A percentile compares a stretch with the other conserved stretches of the same genome.
Evolutionary conservation across 169 alveolate species (phyloP).

Genomic region (Plasmodium yoelii): DNA sequence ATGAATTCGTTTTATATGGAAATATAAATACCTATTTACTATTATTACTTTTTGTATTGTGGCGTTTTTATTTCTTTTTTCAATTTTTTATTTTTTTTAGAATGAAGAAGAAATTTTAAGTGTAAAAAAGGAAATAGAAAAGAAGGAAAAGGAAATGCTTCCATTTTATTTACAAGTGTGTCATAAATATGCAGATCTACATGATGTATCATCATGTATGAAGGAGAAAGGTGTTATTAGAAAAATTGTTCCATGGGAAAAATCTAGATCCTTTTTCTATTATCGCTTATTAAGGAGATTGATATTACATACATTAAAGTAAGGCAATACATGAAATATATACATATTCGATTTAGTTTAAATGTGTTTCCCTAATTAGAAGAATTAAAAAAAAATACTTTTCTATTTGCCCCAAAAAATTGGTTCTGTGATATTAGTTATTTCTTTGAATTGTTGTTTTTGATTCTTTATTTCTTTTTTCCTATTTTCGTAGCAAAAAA

Average conservation of each 20-base stretch:
- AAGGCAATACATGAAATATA: conserved; percentile 6
- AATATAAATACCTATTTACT: no score
- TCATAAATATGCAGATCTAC: conserved; percentile 88
- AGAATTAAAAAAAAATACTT: no score
- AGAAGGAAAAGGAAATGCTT: conserved; percentile 76
- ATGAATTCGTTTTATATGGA: no score
- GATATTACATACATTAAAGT: conserved; percentile 78
- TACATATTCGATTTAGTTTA: no score
- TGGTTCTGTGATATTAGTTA: neutral
- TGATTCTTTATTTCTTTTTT: neutral
- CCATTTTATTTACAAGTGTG: conserved; percentile 86
- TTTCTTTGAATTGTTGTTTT: neutral
- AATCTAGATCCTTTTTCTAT: conserved; percentile 84
- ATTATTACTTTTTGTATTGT: no score
- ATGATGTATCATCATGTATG: conserved; percentile 90
- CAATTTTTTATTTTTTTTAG: conserved; percentile 36
- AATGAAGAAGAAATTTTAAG: conserved; percentile 33
- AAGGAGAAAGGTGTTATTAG: conserved; percentile 86
- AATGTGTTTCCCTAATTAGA: no score
- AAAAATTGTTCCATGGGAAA: conserved; percentile 86
- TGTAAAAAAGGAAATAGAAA: conserved; percentile 78
- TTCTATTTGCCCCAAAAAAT: no score
- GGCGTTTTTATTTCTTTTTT: neutral
- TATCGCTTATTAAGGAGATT: conserved; percentile 83
- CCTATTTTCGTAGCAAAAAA: conserved; percentile 30